Base-by-base conservation (phyloP, 768 basidiomycete genomes). In the Kwoniella newhampshirensis region DNA sequence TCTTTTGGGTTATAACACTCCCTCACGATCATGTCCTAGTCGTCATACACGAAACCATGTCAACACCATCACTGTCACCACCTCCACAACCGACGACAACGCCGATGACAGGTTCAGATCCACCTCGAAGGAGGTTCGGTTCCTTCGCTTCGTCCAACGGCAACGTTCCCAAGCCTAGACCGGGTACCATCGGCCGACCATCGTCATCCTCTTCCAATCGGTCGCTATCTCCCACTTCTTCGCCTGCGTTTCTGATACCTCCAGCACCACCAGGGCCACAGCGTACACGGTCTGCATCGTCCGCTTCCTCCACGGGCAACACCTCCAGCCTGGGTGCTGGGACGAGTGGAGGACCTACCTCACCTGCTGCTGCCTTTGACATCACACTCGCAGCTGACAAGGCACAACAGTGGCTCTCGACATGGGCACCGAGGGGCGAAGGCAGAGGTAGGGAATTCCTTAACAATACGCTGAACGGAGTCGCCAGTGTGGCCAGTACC, bases 361-460 rank as follows among this genome's bases (percentile, higher is more conserved):
- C 32, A 13, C 32, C 32, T 6, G 32, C 32, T 32, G 40, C 17
- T 27, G 47, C 42, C 20, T 57, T 60, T 21, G 57, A 65, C 27
- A 63, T 63, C 28, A 56, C 51, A 2, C 32, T 47, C n/a, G 67
- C 67, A 4, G 67, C 63, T 23, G 62, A 62, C 40, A 59, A 61
- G 23, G 68, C 67, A 7, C 59, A 61, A 32, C 62, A 65, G 49
- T 72, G 70, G 70, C 50, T 70, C 28, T 64, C 63, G 11, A 63
- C 58, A 28, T 72, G 70, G 70, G 67, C 70, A 21, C 70, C 70
- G 11, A 59, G 60, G 26, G 70, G 70, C 13, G 70, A 72, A 65
- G 67, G 67, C 23, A 37, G 70, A 45, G 58, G 60, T 20, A 42
- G 67, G 36, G 67, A 68, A 26, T 72, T 68, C 43, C 40, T 72